phyloP scores from a whole-genome alignment of 1,284 basidiomycete species.

The Cutaneotrichosporon sp. region DNA sequence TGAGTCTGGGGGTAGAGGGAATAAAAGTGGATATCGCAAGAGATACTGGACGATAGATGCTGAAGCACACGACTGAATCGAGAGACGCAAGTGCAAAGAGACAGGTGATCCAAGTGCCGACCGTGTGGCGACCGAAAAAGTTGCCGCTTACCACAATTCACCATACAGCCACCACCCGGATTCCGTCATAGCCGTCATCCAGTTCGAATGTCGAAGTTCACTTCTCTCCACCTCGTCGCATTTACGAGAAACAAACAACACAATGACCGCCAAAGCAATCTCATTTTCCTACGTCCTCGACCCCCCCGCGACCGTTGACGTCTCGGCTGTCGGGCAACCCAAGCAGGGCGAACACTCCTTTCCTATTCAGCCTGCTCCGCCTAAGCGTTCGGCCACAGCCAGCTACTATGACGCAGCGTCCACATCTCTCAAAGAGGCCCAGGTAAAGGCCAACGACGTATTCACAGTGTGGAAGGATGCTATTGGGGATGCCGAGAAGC shows the following conservation, averaged over 20 bases:
- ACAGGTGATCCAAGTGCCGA: background rate
- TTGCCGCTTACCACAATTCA: background rate
- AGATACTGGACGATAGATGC: too few species aligned
- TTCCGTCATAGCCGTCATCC: conserved; percentile 4
- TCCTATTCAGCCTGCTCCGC: background rate
- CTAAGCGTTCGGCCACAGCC: conserved; percentile 14
- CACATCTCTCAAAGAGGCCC: conserved; percentile 19
- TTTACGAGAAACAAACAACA: conserved; percentile 6
- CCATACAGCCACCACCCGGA: background rate
- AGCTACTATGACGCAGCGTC: conserved; percentile 24
- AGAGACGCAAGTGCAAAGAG: too few species aligned
- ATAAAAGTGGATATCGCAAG: background rate
- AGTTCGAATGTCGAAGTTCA: too few species aligned
- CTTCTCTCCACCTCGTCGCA: too few species aligned
- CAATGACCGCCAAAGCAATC: conserved; percentile 10
- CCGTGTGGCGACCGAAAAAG: background rate
- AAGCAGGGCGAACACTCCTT: background rate
- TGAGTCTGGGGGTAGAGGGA: background rate
- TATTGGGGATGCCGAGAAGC: conserved; percentile 33
- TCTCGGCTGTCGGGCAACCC: background rate
- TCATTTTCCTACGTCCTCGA: conserved; percentile 20
- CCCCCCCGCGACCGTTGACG: conserved; percentile 18
- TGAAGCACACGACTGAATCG: too few species aligned
- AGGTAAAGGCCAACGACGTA: conserved; percentile 24
- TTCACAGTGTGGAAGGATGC: conserved; percentile 38